Evolutionary conservation across 352 stramenopile genomes (phyloP), one percentile per base, ranked within the genome.

Genomic region (Thalassiosira oceanica): DNA sequence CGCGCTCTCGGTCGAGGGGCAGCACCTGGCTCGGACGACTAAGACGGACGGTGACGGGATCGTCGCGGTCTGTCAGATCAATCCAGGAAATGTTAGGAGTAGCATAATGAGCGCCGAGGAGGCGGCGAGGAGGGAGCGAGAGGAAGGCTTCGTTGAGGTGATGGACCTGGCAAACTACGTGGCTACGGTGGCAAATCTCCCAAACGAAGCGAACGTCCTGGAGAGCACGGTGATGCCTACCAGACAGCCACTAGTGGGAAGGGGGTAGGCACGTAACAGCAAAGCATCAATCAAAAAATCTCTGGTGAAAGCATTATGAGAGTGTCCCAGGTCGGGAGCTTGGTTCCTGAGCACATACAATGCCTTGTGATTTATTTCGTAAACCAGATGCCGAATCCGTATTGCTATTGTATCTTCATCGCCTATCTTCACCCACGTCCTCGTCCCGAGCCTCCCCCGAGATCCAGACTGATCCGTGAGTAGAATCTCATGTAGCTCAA

Each of bases 61-160:
- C 15, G 70, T 91, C 42, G 64, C 79, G 11, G 64, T 76, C 4
- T 84, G 81, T 51, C 65, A 78, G 51, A 84, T 91, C 37, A 71
- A 89, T 66, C 70, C 66, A 49, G 84, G 84, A 33, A 91, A 91
- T 73, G 81, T 88, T 3, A 35, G 74, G 4, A 84, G 72, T 62
- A 61, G 23, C 11, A 73, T 85, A 21, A 68, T 78, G 61, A 62
- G 53, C 3, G 5, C 43, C 8, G 55, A 79, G 55, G 60, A 74
- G 29, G 55, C 61, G 13, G 58, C 55, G 20, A 50, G 61, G 7
- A 55, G 69, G 48, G 61, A 69, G 41, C 46, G 52, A 45, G 48
- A 60, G 31, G 58, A 80, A 28, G 78, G 78, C 28, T 73, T 63
- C 53, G 73, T 85, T 35, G 60, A 73, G 18, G 51, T 51, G 1